phyloP scores from a whole-genome alignment of 148 eudicot genomes.

The Rhododendron williamsianum region DNA sequence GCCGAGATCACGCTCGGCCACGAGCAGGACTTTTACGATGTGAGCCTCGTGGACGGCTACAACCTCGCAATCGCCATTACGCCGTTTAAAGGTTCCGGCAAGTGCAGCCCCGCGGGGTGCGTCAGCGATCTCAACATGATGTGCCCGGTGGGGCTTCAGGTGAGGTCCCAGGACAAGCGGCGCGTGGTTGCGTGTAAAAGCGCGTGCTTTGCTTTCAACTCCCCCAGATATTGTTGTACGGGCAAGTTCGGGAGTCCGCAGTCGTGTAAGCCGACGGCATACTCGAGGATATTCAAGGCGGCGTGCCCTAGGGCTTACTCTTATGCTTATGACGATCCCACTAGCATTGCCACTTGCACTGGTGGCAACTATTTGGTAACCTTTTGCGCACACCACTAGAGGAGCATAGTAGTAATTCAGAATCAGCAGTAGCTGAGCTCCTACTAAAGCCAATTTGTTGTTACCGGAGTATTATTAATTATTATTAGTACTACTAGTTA shows the following conservation, averaged over 20 bases:
- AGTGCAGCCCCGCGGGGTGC: constrained; percentile 76
- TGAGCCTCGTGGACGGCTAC: constrained; percentile 91
- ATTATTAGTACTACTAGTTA: no score
- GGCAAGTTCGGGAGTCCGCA: constrained; percentile 74
- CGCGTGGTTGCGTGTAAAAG: constrained; percentile 84
- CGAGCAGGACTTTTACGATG: constrained; percentile 90
- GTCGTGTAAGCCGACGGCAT: constrained; percentile 87
- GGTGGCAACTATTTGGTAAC: constrained; percentile 72
- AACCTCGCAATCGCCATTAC: constrained; percentile 70
- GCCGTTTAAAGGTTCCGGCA: constrained; percentile 57
- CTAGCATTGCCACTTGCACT: constrained; percentile 85
- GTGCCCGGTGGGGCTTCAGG: constrained; percentile 91
- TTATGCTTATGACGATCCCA: constrained; percentile 97
- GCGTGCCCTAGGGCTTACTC: constrained; percentile 95
- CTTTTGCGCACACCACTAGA: constrained; percentile 70
- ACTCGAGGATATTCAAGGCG: constrained; percentile 81
- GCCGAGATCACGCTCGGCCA: constrained; percentile 80
- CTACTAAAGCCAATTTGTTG: no score
- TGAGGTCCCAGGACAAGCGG: constrained; percentile 43
- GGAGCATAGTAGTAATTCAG: no score
- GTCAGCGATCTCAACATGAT: constrained; percentile 75
- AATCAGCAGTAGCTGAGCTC: no score
- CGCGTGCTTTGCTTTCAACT: constrained; percentile 88
- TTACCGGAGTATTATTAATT: no score
- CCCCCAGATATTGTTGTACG: constrained; percentile 86